Evolutionary conservation across 306 rosid genomes (phyloP), one percentile per base, ranked within the genome.

Genomic region (Echinosophora koreensis): DNA sequence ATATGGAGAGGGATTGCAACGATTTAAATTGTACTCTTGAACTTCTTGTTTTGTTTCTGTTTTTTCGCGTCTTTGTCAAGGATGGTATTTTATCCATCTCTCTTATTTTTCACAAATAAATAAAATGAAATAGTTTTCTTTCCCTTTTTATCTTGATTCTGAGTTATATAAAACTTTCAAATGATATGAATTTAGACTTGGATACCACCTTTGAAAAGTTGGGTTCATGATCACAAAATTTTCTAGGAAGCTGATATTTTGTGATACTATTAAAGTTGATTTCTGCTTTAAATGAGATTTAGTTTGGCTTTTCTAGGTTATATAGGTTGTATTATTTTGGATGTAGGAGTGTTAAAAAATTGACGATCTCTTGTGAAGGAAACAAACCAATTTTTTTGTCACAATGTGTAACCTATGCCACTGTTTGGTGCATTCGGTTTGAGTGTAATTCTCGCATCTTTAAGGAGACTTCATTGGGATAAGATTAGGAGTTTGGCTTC

Each of bases 401-500:
- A 15, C 34, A 64, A 64, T 57, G 22, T 17, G 42, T 15, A 70
- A 35, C 34, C 9, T 49, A 51, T 16, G 4, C 37, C 47, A 52
- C 59, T 51, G 18, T 54, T 51, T 69, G 74, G 44, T 69, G 60
- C 10, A 35, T 70, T 28, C 30, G 54, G 39, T 69, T 50, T 65
- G 34, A 71, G 16, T n/a, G 49, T 28, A 51, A 52, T 54, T 52
- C 34, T 47, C 11, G 1, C 47, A 22, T 37, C 47, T 61, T 51
- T 62, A 61, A 59, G 71, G 22, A 47, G 51, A 59, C 42, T 65
- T 62, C 73, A 59, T 69, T 77, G 17, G 73, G 18, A 10, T 42
- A 39, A 66, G 51, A 49, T 58, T 35, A 58, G 47, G 76, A 39
- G 49, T 59, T 44, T 32, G 79, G 56, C 65, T 46, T 80, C 37